These are phyloP conservation scores for Anaeromyces robustus DNA, from an alignment of 192 early-diverging fungal genomes.

Conservation along the genomic window DNA sequence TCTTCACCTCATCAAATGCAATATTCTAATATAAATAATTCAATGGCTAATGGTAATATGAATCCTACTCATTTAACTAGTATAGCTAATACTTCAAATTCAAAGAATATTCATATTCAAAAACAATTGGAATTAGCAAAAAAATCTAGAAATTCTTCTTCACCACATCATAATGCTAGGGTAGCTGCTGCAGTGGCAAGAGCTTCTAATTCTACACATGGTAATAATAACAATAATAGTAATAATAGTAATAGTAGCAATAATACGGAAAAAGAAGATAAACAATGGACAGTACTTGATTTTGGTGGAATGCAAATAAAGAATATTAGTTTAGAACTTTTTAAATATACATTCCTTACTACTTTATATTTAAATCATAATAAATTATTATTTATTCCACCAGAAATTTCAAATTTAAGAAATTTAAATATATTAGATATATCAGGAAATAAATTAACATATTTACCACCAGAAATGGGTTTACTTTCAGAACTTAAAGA, in stretches of 20 bases:
- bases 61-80: not conserved
- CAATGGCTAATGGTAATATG: not conserved
- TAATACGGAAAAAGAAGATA: conserved; percentile 4
- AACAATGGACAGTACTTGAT: conserved; percentile 76
- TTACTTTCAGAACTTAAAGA: conserved; percentile 65
- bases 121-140: conserved; percentile 57
- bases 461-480: conserved; percentile 77
- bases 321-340: conserved; percentile 57
- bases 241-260: conserved; percentile 7
- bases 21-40: not conserved
- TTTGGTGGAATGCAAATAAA: conserved; percentile 90
- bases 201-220: conserved; percentile 25
- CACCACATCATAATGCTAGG: conserved; percentile 81
- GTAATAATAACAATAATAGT: conserved; percentile 23
- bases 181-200: conserved; percentile 68
- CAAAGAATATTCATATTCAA: conserved; percentile 36
- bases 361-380: conserved; percentile 93
- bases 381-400: conserved; percentile 60
- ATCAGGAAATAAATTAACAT: conserved; percentile 72
- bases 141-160: conserved; percentile 53
- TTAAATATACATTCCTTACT: conserved; percentile 74
- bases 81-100: not conserved
- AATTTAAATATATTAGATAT: conserved; percentile 64
- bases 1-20: not conserved
- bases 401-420: conserved; percentile 47